These are phyloP conservation scores for Aurinia saxatilis DNA, from an alignment of 345 rosid species.

Conservation along the genomic window DNA sequence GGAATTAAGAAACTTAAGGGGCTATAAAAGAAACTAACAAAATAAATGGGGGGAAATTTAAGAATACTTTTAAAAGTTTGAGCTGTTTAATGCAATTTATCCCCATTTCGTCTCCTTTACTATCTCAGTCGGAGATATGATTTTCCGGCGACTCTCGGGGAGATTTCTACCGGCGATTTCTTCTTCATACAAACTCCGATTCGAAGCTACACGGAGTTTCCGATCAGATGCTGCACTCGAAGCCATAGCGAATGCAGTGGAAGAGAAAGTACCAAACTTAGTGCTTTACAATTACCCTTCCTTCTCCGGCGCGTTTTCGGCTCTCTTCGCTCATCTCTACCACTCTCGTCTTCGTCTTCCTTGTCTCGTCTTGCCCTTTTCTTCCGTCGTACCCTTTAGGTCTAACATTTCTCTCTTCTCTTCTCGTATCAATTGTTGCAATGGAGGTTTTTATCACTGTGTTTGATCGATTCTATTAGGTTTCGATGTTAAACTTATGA, in stretches of 20 bases:
- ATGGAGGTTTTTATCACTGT: neutral
- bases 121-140: neutral
- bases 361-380: conserved; percentile 71
- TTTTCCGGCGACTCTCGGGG: conserved; percentile 2
- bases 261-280: conserved; percentile 47
- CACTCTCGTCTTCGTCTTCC: conserved; percentile 59
- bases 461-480: neutral
- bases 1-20: neutral
- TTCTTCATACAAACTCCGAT: neutral
- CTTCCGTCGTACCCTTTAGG: conserved; percentile 62
- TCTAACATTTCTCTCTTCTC: neutral
- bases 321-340: conserved; percentile 73
- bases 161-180: neutral
- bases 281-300: conserved; percentile 84
- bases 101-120: no score
- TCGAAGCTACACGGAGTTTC: conserved; percentile 30
- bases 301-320: conserved; percentile 76
- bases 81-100: neutral
- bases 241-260: conserved; percentile 50
- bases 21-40: neutral
- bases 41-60: neutral
- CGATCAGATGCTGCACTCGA: conserved; percentile 83
- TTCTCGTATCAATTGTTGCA: neutral
- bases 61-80: neutral
- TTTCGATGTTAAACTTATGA: neutral